A percentile compares a stretch with the other conserved stretches of the same genome.
These are phyloP conservation scores for Saturnispora zaruensis DNA, from an alignment of 805 yeast genomes.

Conservation along the genomic window DNA sequence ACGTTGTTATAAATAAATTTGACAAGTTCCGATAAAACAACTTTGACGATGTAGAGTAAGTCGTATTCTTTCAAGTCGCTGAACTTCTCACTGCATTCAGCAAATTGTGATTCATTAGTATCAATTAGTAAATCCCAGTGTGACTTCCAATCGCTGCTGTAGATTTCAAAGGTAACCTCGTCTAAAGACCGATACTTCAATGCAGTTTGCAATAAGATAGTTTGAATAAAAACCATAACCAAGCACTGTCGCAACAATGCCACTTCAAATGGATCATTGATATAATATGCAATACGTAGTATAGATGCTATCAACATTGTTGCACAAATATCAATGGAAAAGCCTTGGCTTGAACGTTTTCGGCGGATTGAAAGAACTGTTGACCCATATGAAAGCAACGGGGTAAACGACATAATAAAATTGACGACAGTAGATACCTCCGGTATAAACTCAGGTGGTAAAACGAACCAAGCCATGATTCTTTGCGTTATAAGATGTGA, in stretches of 20 bases:
- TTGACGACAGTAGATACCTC: conserved; percentile 40
- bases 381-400: conserved; percentile 79
- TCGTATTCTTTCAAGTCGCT: conserved; percentile 3
- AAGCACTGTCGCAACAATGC: conserved; percentile 70
- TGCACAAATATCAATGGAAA: conserved; percentile 86
- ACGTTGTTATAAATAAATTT: conserved; percentile 15
- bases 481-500: neutral
- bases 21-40: conserved; percentile 5
- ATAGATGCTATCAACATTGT: conserved; percentile 78
- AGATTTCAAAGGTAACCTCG: conserved; percentile 31
- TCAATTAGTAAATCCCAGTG: conserved; percentile 24
- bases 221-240: conserved; percentile 78
- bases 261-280: conserved; percentile 74
- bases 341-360: conserved; percentile 63
- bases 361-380: conserved; percentile 63
- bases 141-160: conserved; percentile 23
- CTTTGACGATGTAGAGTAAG: conserved; percentile 4
- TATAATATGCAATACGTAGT: conserved; percentile 65
- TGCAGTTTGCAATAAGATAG: conserved; percentile 53
- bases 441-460: conserved; percentile 27
- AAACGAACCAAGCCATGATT: conserved; percentile 24
- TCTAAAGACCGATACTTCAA: conserved; percentile 45
- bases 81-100: conserved; percentile 11
- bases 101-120: conserved; percentile 14
- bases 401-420: conserved; percentile 67